Evolutionary conservation across 768 basidiomycete species (phyloP).

Genomic region (Lactarius hatsudake): DNA sequence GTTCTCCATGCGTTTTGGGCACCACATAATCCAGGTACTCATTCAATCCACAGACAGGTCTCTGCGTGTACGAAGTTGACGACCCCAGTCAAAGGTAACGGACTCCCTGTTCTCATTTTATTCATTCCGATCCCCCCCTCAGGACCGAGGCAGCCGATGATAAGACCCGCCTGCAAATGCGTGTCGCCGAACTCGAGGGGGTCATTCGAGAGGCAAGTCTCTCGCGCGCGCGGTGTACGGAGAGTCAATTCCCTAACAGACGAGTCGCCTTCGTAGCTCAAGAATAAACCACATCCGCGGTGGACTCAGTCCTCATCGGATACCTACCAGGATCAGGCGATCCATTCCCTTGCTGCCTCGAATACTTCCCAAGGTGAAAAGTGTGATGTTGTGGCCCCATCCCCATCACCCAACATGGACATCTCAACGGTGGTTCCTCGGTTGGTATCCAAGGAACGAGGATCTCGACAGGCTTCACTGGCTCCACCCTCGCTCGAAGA

Average conservation of each 20-base stretch:
- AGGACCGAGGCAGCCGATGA: constrained; percentile 51
- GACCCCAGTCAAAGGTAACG: constrained; percentile 59
- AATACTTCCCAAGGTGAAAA: background rate
- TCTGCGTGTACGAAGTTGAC: constrained; percentile 84
- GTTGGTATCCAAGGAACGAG: background rate
- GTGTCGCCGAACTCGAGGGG: constrained; percentile 80
- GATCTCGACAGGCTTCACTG: background rate
- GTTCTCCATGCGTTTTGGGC: constrained; percentile 5
- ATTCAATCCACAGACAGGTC: constrained; percentile 52
- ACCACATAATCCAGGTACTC: background rate
- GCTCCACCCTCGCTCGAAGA: background rate
- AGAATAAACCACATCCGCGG: constrained; percentile 69
- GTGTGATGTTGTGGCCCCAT: background rate
- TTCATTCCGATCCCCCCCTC: background rate
- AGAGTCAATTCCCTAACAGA: background rate
- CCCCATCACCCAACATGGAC: background rate
- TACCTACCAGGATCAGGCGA: constrained; percentile 5
- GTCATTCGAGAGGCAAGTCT: constrained; percentile 68
- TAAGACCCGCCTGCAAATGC: constrained; percentile 59
- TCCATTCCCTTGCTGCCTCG: background rate
- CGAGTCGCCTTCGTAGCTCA: constrained; percentile 43
- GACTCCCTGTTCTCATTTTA: constrained; percentile 9
- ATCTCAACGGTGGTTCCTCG: background rate
- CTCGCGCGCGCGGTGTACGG: background rate
- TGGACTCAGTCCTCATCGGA: constrained; percentile 39